Conservation (phyloP, 108 stramenopile species). For the Cyclotella choctawhatcheeana region DNA sequence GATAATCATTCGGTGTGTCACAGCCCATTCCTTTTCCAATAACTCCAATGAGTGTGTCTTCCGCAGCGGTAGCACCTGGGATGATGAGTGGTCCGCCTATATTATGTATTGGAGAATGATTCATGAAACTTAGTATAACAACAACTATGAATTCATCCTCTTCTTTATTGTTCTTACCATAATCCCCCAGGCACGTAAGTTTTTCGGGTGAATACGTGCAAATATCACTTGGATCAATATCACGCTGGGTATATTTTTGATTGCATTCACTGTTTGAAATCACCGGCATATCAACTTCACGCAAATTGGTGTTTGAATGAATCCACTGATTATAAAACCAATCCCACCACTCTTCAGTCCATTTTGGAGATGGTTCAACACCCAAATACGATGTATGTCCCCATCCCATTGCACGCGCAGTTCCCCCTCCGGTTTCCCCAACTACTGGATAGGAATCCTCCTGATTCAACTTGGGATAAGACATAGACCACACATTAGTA, state of each 20-base stretch:
- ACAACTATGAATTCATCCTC: neutral
- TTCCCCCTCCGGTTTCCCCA: neutral
- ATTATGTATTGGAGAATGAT: neutral
- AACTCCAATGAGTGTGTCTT: conserved; percentile 50
- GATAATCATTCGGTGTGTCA: conserved; percentile 8
- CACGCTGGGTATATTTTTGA: conserved; percentile 1
- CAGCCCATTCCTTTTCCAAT: conserved; percentile 28
- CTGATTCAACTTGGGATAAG: conserved; percentile 22
- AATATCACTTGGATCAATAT: conserved; percentile 1
- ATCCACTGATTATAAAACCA: neutral
- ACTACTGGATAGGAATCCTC: neutral
- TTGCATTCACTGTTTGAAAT: conserved; percentile 39
- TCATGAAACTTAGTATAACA: neutral
- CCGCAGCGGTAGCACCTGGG: conserved; percentile 10
- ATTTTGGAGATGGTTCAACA: neutral
- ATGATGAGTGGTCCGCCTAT: conserved; percentile 23
- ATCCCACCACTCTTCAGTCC: neutral
- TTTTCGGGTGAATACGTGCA: neutral
- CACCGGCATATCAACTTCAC: conserved; percentile 46
- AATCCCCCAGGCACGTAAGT: conserved; percentile 24
- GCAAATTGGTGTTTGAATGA: conserved; percentile 9
- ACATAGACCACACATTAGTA: neutral
- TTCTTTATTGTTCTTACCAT: conserved; percentile 3
- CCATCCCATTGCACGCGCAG: conserved; percentile 2
- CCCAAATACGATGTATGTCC: neutral